Conservation (phyloP, 208 protist genomes). For the Novymonas esmeraldas region DNA sequence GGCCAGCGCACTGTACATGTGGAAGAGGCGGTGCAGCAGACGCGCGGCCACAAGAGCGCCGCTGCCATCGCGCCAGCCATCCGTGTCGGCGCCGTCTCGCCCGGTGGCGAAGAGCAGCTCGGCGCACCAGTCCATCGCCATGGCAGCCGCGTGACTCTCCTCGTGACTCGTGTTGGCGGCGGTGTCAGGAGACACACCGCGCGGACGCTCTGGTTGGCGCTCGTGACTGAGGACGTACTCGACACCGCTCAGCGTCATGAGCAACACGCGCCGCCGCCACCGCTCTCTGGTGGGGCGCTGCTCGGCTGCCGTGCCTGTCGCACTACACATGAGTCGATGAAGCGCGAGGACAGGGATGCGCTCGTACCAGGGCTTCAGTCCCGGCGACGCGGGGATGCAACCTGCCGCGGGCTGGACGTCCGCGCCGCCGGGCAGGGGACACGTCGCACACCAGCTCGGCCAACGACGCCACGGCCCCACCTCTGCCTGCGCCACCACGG, state of each 20-base stretch:
- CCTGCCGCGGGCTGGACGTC: background rate
- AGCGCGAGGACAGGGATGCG: slow-evolving; percentile 5
- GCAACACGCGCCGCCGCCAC: slow-evolving; percentile 8
- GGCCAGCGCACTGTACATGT: slow-evolving; percentile 5
- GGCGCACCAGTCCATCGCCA: slow-evolving; percentile 33
- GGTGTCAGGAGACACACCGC: too few species aligned
- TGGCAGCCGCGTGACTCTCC: slow-evolving; percentile 19
- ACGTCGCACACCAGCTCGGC: too few species aligned
- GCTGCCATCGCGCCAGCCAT: background rate
- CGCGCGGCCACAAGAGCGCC: slow-evolving; percentile 3
- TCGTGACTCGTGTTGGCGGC: background rate
- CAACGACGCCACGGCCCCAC: too few species aligned
- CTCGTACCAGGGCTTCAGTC: slow-evolving; percentile 5
- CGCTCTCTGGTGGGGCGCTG: background rate
- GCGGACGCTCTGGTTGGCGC: too few species aligned
- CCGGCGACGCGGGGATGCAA: background rate
- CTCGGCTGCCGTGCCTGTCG: slow-evolving; percentile 2
- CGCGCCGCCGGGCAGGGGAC: background rate
- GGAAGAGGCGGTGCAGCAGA: slow-evolving; percentile 11
- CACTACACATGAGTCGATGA: background rate
- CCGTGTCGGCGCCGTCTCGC: background rate
- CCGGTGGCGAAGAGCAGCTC: slow-evolving; percentile 10
- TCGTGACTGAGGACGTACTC: slow-evolving; percentile 19
- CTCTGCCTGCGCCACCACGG: too few species aligned
- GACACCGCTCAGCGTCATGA: slow-evolving; percentile 13